Evolutionary conservation across 2,329 filamentous ascomycete species (phyloP), one percentile per base, ranked within the genome.

Genomic region (Calonectria pseudoturangicola): DNA sequence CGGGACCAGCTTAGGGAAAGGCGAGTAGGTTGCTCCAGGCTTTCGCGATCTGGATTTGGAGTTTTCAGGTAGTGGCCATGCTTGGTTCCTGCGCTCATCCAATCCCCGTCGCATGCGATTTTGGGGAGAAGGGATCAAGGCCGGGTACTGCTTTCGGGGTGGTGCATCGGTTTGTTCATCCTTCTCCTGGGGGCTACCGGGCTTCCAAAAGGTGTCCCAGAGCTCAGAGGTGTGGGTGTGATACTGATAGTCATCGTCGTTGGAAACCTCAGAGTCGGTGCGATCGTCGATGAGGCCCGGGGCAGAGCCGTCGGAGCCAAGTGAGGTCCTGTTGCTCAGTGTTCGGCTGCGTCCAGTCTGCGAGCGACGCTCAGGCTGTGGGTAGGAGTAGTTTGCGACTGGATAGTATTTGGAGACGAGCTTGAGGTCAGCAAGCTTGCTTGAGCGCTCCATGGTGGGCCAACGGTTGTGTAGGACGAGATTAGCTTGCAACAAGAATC

Each of bases 141-240:
- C 82, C 25, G 81, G 80, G 68, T 82, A 82, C 27, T 83, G 81
- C 73, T 82, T 82, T 58, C 71, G 77, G 12, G 79, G 71, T 25
- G 73, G 73, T 41, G 71, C 56, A 27, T 75, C 74, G 48, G 21
- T 62, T 47, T 15, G 33, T 36, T 75, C 69, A 18, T 73, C 71
- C 54, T 74, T 77, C 60, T 39, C 73, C 50, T 58, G 56, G 10
- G 68, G 66, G 36, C 25, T 33, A 5, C 66, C 75, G 1, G 73
- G 77, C 47, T 78, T 76, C 88, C 87, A 89, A 77, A 89, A 90
- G 66, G 82, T 87, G 76, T 90, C 87, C 88, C 88, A 90, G 2
- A 89, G 79, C 75, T 88, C 85, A 30, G 84, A 79, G 6, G 84
- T 83, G 39, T 87, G 84, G 25, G 84, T 79, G 68, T 87, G 85